phyloP scores from a whole-genome alignment of 352 stramenopile genomes.

The Globisporangium spiculum region DNA sequence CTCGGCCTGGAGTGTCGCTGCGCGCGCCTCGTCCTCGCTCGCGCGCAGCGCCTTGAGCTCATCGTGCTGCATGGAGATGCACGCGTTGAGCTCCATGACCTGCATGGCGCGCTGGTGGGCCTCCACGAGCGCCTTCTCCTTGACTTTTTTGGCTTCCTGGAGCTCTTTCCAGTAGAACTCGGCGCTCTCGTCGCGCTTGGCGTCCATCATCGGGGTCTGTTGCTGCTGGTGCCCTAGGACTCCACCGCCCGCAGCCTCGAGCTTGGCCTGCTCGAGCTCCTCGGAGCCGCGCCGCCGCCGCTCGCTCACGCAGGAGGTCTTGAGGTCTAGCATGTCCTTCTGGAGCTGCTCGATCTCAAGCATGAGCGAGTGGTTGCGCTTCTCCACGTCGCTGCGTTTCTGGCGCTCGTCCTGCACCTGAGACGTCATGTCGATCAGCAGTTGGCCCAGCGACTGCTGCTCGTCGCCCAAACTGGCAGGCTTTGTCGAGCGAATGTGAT shows the following conservation, averaged over 20 bases:
- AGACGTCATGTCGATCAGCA: constrained; percentile 64
- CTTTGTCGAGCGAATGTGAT: not conserved
- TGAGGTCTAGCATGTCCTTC: constrained; percentile 51
- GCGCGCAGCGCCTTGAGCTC: constrained; percentile 55
- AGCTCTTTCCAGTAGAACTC: constrained; percentile 62
- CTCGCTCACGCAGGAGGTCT: constrained; percentile 29
- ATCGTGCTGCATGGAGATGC: constrained; percentile 76
- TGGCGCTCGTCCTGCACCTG: constrained; percentile 58
- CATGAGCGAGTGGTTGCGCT: constrained; percentile 63
- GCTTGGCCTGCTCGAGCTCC: not conserved
- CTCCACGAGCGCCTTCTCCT: constrained; percentile 56
- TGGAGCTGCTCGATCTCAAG: constrained; percentile 71
- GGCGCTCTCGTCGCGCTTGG: constrained; percentile 23
- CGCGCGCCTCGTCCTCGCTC: constrained; percentile 31
- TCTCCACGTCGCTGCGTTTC: constrained; percentile 47
- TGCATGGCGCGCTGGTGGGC: constrained; percentile 54
- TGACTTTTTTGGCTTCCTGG: constrained; percentile 45
- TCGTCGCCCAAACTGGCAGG: not conserved
- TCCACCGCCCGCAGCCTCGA: not conserved
- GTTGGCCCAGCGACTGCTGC: constrained; percentile 24
- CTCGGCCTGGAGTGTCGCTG: constrained; percentile 41
- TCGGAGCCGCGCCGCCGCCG: constrained; percentile 16
- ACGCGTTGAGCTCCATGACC: constrained; percentile 68
- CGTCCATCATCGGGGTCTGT: not conserved
- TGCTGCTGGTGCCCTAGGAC: not conserved